Conservation (phyloP, 768 basidiomycete species). For the Roridomyces roridus region DNA sequence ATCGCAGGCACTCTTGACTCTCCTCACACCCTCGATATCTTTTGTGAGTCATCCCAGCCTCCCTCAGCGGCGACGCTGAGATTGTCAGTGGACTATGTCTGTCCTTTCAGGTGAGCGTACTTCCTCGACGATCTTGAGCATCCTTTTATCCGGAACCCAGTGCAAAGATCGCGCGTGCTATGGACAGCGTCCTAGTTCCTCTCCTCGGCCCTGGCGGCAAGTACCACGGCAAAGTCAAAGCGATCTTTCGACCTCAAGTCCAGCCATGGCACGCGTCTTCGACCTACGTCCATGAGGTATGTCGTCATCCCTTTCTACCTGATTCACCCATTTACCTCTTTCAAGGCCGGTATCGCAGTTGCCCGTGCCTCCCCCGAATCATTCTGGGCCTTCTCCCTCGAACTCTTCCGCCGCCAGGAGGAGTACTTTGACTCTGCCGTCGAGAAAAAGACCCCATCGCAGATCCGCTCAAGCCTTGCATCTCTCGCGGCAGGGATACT, state of each 20-base stretch:
- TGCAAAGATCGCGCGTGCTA: slow-evolving; percentile 63
- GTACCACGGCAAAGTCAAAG: slow-evolving; percentile 77
- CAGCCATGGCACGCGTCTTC: slow-evolving; percentile 86
- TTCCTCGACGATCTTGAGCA: not conserved
- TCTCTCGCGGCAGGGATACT: slow-evolving; percentile 61
- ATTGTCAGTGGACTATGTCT: slow-evolving; percentile 81
- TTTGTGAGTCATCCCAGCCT: slow-evolving; percentile 52
- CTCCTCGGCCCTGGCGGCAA: slow-evolving; percentile 61
- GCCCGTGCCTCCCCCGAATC: slow-evolving; percentile 72
- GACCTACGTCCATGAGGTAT: slow-evolving; percentile 81
- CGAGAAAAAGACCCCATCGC: slow-evolving; percentile 66
- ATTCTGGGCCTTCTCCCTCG: slow-evolving; percentile 81
- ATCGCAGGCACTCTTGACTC: slow-evolving; percentile 64
- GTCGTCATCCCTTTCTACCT: slow-evolving; percentile 49
- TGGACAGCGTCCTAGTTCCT: slow-evolving; percentile 68
- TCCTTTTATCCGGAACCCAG: slow-evolving; percentile 36
- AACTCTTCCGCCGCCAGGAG: slow-evolving; percentile 73
- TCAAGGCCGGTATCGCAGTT: slow-evolving; percentile 48
- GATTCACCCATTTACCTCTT: not conserved
- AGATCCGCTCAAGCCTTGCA: slow-evolving; percentile 79
- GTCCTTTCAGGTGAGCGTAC: slow-evolving; percentile 88
- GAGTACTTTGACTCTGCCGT: slow-evolving; percentile 84
- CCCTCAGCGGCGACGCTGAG: not conserved
- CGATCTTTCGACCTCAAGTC: slow-evolving; percentile 72
- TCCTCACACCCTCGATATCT: slow-evolving; percentile 82